phyloP scores from a whole-genome alignment of 495 filamentous ascomycete genomes.

The Aspergillus panamensis region DNA sequence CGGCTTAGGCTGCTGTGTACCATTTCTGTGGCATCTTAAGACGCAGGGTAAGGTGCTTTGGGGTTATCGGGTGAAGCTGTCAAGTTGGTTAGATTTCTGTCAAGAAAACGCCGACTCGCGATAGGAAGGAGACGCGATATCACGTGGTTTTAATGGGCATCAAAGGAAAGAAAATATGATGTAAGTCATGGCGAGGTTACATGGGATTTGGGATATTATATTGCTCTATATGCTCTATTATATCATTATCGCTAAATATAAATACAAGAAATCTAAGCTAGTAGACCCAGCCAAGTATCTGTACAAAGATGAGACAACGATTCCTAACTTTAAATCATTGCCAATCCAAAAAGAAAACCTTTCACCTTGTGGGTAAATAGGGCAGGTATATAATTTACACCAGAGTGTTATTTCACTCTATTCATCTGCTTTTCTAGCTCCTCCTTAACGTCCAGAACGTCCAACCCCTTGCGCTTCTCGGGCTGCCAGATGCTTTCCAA shows the following conservation, averaged over 20 bases:
- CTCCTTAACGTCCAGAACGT: slow-evolving; percentile 38
- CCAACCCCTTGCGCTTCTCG: slow-evolving; percentile 33
- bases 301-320: background rate
- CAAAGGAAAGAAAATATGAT: background rate
- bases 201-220: too few relatives aligned
- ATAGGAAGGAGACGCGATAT: slow-evolving; percentile 14
- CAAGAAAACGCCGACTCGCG: background rate
- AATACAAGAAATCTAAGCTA: background rate
- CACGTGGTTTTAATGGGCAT: slow-evolving; percentile 18
- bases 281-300: too few relatives aligned
- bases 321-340: background rate
- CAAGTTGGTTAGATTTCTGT: background rate
- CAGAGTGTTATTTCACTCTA: background rate
- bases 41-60: background rate
- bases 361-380: slow-evolving; percentile 26
- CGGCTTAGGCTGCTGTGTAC: slow-evolving; percentile 13
- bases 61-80: background rate
- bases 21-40: slow-evolving; percentile 28
- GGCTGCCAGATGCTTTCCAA: slow-evolving; percentile 44
- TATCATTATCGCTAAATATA: slow-evolving; percentile 12
- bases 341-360: slow-evolving; percentile 5
- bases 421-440: slow-evolving; percentile 40
- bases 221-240: slow-evolving; percentile 1
- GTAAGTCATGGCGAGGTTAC: background rate
- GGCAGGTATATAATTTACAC: slow-evolving; percentile 39